Evolutionary conservation across 352 stramenopile species (phyloP), one percentile per base, ranked within the genome.

Genomic region (Phytopythium cucurbitacearum): DNA sequence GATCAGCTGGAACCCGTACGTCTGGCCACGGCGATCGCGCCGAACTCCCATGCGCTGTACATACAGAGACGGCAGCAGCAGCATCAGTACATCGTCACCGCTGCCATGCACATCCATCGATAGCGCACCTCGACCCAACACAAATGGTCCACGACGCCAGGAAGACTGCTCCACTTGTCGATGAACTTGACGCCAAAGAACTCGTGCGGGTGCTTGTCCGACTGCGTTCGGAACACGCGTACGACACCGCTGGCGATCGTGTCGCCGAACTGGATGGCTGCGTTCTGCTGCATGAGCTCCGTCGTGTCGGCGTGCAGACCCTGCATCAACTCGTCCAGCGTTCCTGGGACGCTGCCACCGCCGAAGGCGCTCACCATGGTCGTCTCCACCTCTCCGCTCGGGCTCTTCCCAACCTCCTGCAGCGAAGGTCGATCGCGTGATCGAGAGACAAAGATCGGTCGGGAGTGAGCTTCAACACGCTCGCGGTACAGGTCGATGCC

Each of bases 141-240:
- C 39, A 88, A 52, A 38, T 85, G 73, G 41, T 88, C 73, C 28
- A 73, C 61, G 7, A 69, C 53, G 6, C 57, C 55, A 1, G 65
- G 44, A 8, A 66, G 48, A 40, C 71, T 46, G 3, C 62, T 56
- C 34, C 62, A 48, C 32, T 67, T 74, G 59, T 78, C 74, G 9
- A 88, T 60, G 57, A 76, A 88, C 48, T 88, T 88, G 53, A 86
- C 62, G 9, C 77, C 77, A 21, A 88, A 73, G 62, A 78, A 84
- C 16, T 70, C 62, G 44, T 73, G 71, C 46, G 77, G 74, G 5
- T 77, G 53, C 10, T 11, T 48, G 2, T 64, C 49, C 10, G 64
- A 68, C 7, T 48, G 40, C 7, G 42, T 57, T n/a, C 74, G 62
- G 39, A 84, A 83, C 0, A 69, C 66, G 42, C 73, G 67, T 53